Conservation (phyloP, 2,329 filamentous ascomycete genomes). For the Fusarium palustre region DNA sequence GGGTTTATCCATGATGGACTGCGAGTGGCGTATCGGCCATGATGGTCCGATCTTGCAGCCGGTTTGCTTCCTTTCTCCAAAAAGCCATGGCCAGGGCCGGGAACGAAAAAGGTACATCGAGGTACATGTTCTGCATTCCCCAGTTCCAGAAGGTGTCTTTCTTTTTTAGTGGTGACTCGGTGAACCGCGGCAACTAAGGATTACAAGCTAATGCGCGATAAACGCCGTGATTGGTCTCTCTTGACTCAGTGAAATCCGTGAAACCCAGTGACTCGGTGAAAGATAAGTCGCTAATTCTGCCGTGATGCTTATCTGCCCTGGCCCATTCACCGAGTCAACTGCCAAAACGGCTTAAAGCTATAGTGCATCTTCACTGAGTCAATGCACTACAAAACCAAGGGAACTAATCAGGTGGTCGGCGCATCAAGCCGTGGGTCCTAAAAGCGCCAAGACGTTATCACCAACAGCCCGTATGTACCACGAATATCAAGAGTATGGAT, state of each 20-base stretch:
- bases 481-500: neutral
- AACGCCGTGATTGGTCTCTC: constrained; percentile 8
- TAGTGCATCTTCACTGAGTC: constrained; percentile 35
- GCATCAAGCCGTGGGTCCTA: constrained; percentile 9
- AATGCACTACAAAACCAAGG: neutral
- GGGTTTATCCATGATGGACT: constrained; percentile 19
- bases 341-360: neutral
- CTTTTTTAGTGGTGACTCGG: constrained; percentile 16
- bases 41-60: constrained; percentile 40
- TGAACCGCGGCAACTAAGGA: constrained; percentile 32
- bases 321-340: constrained; percentile 31
- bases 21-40: constrained; percentile 39
- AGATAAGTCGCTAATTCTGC: constrained; percentile 12
- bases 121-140: constrained; percentile 20
- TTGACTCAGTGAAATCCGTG: constrained; percentile 41
- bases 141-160: constrained; percentile 8
- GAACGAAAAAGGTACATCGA: constrained; percentile 30
- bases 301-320: constrained; percentile 6
- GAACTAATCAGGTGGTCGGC: constrained; percentile 33
- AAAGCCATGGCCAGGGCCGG: constrained; percentile 17
- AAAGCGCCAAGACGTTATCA: constrained; percentile 21
- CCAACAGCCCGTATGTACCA: neutral
- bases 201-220: constrained; percentile 18
- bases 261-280: constrained; percentile 39
- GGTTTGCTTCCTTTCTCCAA: constrained; percentile 11